phyloP scores from a whole-genome alignment of 1,139 yeast species.

The Zhuliangozyma parablackwelliae region DNA sequence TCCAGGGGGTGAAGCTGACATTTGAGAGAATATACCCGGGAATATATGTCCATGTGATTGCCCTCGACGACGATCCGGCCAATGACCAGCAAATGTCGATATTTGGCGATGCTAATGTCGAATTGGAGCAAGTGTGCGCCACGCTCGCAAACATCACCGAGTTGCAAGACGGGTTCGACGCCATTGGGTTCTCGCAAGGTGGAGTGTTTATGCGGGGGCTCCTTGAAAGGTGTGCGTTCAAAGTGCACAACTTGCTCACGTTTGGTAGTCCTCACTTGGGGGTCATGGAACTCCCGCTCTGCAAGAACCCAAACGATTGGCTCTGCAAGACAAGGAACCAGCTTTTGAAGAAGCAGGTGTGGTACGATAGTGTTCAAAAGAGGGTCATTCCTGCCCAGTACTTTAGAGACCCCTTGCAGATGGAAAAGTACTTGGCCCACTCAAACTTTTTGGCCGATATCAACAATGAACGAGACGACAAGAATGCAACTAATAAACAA shows the following conservation, averaged over 20 bases:
- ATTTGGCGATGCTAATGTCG: slow-evolving; percentile 55
- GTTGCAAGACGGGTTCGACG: slow-evolving; percentile 57
- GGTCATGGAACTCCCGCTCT: slow-evolving; percentile 62
- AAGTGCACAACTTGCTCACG: slow-evolving; percentile 54
- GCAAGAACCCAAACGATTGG: slow-evolving; percentile 52
- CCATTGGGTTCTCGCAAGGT: slow-evolving; percentile 81
- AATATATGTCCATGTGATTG: slow-evolving; percentile 49
- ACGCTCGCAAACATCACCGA: slow-evolving; percentile 37
- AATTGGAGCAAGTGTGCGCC: slow-evolving; percentile 34
- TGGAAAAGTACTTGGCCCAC: slow-evolving; percentile 43
- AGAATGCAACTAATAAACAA: slow-evolving; percentile 30
- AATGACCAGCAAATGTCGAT: slow-evolving; percentile 54
- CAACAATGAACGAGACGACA: slow-evolving; percentile 52
- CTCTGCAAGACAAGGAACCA: slow-evolving; percentile 55
- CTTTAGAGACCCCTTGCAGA: slow-evolving; percentile 52
- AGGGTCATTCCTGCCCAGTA: slow-evolving; percentile 71
- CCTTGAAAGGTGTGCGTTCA: slow-evolving; percentile 53
- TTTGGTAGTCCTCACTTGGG: slow-evolving; percentile 87
- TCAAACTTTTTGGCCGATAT: slow-evolving; percentile 58
- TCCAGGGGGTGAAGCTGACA: slow-evolving; percentile 42
- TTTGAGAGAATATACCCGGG: slow-evolving; percentile 48
- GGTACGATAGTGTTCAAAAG: slow-evolving; percentile 55
- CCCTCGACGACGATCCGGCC: slow-evolving; percentile 43
- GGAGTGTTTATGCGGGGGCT: slow-evolving; percentile 69
- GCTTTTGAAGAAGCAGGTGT: slow-evolving; percentile 56